Evolutionary conservation across 2,329 filamentous ascomycete species (phyloP).

Genomic region (Pseudocercospora musae): DNA sequence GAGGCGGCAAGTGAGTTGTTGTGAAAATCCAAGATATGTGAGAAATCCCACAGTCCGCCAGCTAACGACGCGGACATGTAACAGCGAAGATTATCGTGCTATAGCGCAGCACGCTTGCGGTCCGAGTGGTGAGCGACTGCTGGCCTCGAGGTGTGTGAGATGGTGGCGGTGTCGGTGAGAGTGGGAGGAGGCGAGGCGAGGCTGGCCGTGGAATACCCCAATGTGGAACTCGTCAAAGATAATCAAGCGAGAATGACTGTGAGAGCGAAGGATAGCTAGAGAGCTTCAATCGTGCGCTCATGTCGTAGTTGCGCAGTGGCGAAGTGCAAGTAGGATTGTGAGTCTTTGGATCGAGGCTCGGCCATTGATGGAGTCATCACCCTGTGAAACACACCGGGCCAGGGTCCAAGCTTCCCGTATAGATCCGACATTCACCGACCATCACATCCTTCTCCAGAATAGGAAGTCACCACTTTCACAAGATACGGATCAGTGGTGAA

Average conservation of each 20-base stretch:
- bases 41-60: conserved; percentile 46
- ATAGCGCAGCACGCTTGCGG: conserved; percentile 12
- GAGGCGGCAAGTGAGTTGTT: conserved; percentile 26
- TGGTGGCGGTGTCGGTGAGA: neutral
- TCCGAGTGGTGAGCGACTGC: neutral
- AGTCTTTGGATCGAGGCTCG: neutral
- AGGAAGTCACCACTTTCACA: conserved; percentile 5
- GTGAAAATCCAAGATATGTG: conserved; percentile 44
- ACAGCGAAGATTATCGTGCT: conserved; percentile 14
- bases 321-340: neutral
- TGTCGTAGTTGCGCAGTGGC: neutral
- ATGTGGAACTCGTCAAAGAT: neutral
- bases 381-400: neutral
- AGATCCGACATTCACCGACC: conserved; percentile 5
- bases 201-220: neutral
- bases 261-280: neutral
- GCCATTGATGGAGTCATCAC: conserved; percentile 3
- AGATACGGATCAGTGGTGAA: neutral
- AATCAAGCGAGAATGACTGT: neutral
- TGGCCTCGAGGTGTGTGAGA: conserved; percentile 1
- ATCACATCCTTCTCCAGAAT: neutral
- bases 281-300: neutral
- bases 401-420: conserved; percentile 2
- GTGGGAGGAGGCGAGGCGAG: neutral
- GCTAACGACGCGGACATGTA: conserved; percentile 34